Conservation (phyloP, 2,329 filamentous ascomycete genomes). For the Phialocephala sp. region DNA sequence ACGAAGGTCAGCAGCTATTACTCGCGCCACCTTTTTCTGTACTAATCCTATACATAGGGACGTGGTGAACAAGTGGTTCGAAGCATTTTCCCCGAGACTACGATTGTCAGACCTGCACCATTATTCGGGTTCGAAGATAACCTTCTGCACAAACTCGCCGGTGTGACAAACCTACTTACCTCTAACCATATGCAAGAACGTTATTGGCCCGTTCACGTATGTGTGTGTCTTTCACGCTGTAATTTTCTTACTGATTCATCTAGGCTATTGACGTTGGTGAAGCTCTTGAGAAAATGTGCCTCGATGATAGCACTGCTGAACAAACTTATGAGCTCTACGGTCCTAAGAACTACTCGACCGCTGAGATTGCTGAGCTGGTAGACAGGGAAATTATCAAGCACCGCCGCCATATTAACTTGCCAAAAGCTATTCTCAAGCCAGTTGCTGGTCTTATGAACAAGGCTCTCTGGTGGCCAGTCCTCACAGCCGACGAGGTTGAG, state of each 20-base stretch:
- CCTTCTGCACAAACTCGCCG: constrained; percentile 84
- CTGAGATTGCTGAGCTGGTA: constrained; percentile 84
- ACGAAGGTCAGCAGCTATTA: constrained; percentile 70
- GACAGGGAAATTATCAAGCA: constrained; percentile 92
- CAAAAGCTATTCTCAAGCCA: constrained; percentile 80
- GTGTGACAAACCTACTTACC: constrained; percentile 81
- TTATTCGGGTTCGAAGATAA: constrained; percentile 96
- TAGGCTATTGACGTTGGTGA: constrained; percentile 87
- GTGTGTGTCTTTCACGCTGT: constrained; percentile 32
- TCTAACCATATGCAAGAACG: constrained; percentile 93
- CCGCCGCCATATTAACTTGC: constrained; percentile 89
- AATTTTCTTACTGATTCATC: neutral
- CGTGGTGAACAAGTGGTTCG: constrained; percentile 83
- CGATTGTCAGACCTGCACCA: constrained; percentile 91
- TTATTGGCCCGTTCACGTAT: constrained; percentile 88
- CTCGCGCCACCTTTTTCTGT: neutral
- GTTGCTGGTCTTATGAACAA: constrained; percentile 77
- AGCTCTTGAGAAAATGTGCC: constrained; percentile 87
- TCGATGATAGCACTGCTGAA: constrained; percentile 86
- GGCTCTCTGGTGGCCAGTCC: constrained; percentile 85
- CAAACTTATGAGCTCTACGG: constrained; percentile 96
- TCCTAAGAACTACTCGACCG: constrained; percentile 88
- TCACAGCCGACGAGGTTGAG: constrained; percentile 86
- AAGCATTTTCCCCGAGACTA: constrained; percentile 93
- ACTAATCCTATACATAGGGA: constrained; percentile 54